Base-by-base conservation (phyloP, 2,329 filamentous ascomycete species). In the Tetracladium maxilliforme region DNA sequence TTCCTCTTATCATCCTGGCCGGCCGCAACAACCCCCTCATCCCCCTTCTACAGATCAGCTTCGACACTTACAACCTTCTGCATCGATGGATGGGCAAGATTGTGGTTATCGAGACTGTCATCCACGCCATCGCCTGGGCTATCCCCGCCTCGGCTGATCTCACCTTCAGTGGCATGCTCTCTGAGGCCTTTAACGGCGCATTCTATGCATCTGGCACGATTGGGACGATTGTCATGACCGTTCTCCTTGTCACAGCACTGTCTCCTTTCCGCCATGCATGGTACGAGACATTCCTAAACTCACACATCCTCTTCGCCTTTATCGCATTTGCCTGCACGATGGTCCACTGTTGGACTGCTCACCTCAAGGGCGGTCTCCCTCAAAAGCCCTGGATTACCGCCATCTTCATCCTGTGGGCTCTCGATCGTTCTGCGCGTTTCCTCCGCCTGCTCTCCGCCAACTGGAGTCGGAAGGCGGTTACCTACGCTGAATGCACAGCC, bases 11-110 rank as follows among this genome's bases (percentile, higher is more conserved):
- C 41, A 68, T 95, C 35, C 69, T 95, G 29, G 84, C 86, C 9
- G 74, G 83, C 18, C 78, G 90, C 45, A 95, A 95, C 58, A 98
- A 95, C 54, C 82, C 83, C 7, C 60, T 94, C 24, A 94, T 95
- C 43, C 50, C 61, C 4, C 49, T 92, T 17, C 64, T 95, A 29
- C 70, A 77, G 39, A 77, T 95, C 47, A 87, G 81, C 48, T 98
- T 94, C 54, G 90, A 95, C 49, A 92, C 86, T 1, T 95, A 92
- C 63, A 95, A 95, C 47, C 71, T 90, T 7, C 57, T 90, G 25
- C 82, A 92, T 48, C 69, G 82, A 35, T 92, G 81, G 80, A 67
- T 82, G 33, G 82, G 80, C 15, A 68, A 82, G 14, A 69, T 86
- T 21, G 66, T 79, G 20, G 67, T 82, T 14, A 29, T 74, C 3